Conservation (phyloP, 805 yeast genomes). For the Candida jianshihensis region DNA sequence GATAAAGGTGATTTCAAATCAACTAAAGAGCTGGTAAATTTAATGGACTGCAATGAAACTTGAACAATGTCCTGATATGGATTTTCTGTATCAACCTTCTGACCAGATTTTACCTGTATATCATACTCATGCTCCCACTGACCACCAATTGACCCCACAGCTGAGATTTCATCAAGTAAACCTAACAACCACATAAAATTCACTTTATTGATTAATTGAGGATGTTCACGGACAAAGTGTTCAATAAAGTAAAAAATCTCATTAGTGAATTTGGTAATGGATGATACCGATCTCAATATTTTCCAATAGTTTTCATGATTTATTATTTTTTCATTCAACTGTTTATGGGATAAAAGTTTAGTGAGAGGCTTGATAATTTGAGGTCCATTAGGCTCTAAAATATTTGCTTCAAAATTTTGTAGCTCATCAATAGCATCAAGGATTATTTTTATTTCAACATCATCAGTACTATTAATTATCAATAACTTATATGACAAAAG, state of each 20-base stretch:
- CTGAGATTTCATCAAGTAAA: constrained; percentile 69
- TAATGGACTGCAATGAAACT: constrained; percentile 54
- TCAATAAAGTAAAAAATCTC: constrained; percentile 43
- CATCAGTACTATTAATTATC: constrained; percentile 22
- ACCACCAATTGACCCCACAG: constrained; percentile 74
- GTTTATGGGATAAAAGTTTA: constrained; percentile 1
- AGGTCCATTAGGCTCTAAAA: constrained; percentile 11
- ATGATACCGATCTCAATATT: constrained; percentile 40
- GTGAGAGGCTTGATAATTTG: constrained; percentile 16
- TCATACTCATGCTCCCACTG: constrained; percentile 66
- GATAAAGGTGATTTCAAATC: constrained; percentile 25
- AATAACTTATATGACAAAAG: constrained; percentile 46
- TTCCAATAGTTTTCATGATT: constrained; percentile 52
- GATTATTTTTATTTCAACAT: constrained; percentile 1
- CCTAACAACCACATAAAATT: constrained; percentile 67
- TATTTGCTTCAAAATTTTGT: constrained; percentile 7
- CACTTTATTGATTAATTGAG: constrained; percentile 31
- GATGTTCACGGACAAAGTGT: constrained; percentile 25
- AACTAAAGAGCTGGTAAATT: constrained; percentile 48
- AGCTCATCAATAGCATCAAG: constrained; percentile 7
- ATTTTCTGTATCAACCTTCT: constrained; percentile 35
- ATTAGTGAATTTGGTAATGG: constrained; percentile 34
- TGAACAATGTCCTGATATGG: constrained; percentile 50
- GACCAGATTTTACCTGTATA: constrained; percentile 34
- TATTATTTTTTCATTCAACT: constrained; percentile 28